Evolutionary conservation across 768 basidiomycete genomes (phyloP), one percentile per base, ranked within the genome.

Genomic region (Agaricus sinodeliciosus): DNA sequence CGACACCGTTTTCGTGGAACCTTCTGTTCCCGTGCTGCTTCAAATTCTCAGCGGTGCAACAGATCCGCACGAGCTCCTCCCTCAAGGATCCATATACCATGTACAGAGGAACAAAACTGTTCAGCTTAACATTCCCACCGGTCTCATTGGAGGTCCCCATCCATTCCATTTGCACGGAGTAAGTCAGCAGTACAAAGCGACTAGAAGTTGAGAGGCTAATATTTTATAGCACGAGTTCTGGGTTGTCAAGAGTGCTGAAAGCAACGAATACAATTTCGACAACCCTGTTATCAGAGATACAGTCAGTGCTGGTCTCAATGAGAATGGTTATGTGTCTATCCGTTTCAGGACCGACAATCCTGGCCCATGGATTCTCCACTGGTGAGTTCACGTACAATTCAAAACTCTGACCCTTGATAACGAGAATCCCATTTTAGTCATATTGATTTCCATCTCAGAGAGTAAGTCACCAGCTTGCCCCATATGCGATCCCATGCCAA

Each of bases 21-120:
- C 81, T 0, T 67, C 69, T 0, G 65, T 74, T 0, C 81, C 82
- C 0, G 74, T 81, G 8, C 70, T 84, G 9, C 71, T 82, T 13
- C 82, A 84, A 57, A 77, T 83, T 36, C 60, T 84, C 34, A 81
- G 76, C 46, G 82, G 82, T 0, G 74, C 75, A 4, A 65, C 64
- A 31, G 66, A 69, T 11, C 71, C 81, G 0, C 59, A 68, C 16
- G 69, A 77, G 1, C 66, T 85, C 15, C 64, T 83, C 26, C 83
- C 81, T 0, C 16, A 51, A 0, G 81, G 78, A 3, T 69, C 68
- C 12, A 66, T 83, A 6, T 78, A 76, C 57, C 57, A 65, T 7
- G 64, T 84, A 15, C 75, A 77, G 0, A 65, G 62, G 7, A 75
- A 80, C 57, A 67, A 68, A 45, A 63, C 72, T 59, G 57, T 74